Conservation (phyloP, 2,329 filamentous ascomycete species). For the Xylariaceae sp. region DNA sequence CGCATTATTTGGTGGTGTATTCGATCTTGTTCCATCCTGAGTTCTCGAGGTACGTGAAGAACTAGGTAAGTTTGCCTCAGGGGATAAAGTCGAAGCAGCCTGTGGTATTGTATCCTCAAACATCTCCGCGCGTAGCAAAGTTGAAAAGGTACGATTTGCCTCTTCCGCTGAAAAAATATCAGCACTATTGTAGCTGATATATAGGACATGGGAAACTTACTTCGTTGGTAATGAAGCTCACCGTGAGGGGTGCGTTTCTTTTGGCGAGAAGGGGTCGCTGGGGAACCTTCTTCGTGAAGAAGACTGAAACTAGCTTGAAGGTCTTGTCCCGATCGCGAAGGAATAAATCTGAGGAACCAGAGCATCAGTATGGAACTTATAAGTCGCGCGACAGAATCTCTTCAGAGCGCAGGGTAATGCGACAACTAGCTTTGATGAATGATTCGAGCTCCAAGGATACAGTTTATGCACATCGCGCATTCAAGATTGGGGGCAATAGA, state of each 20-base stretch:
- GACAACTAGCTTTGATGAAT: no score
- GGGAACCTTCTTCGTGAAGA: conserved; percentile 87
- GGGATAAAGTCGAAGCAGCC: conserved; percentile 57
- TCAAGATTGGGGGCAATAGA: not conserved
- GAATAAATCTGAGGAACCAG: conserved; percentile 70
- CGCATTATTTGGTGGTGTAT: conserved; percentile 73
- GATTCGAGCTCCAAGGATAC: no score
- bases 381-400: not conserved
- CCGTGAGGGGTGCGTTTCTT: conserved; percentile 83
- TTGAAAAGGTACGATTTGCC: conserved; percentile 90
- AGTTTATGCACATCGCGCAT: no score
- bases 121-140: conserved; percentile 80
- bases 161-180: conserved; percentile 63
- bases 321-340: conserved; percentile 88
- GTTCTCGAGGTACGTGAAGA: conserved; percentile 49
- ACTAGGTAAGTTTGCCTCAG: conserved; percentile 49
- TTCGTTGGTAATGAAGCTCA: conserved; percentile 91
- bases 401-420: not conserved
- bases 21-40: conserved; percentile 67
- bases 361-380: no score
- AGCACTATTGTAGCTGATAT: conserved; percentile 9
- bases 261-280: conserved; percentile 80
- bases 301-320: conserved; percentile 89
- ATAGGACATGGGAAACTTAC: conserved; percentile 43
- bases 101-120: conserved; percentile 91